Percentiles rank a stretch among this genome's conserved stretches.
Evolutionary conservation across 495 filamentous ascomycete genomes (phyloP).

Genomic region (Xylaria castorea): DNA sequence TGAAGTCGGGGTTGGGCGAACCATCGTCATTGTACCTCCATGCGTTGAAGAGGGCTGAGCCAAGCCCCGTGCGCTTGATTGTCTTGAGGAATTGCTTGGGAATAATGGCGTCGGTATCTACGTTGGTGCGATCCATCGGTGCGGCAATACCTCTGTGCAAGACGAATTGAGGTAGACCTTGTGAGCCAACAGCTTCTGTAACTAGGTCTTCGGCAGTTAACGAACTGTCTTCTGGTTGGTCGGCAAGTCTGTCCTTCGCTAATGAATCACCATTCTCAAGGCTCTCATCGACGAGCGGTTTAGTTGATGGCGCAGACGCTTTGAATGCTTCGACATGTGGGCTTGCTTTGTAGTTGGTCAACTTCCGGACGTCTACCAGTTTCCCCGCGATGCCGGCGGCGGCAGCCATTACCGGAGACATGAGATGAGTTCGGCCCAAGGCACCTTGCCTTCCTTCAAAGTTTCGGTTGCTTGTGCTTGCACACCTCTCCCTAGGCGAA

Average conservation of each 20-base stretch:
- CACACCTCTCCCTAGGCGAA: constrained; percentile 91
- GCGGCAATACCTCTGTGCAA: constrained; percentile 86
- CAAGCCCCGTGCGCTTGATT: constrained; percentile 96
- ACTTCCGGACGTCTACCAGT: constrained; percentile 86
- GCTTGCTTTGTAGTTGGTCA: constrained; percentile 65
- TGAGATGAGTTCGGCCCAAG: constrained; percentile 89
- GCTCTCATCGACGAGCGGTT: constrained; percentile 72
- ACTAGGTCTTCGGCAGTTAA: constrained; percentile 65
- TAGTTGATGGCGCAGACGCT: constrained; percentile 42
- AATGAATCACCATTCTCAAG: constrained; percentile 72
- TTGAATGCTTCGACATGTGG: constrained; percentile 52
- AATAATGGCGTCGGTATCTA: constrained; percentile 98
- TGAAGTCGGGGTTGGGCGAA: constrained; percentile 76
- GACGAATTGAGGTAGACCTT: constrained; percentile 82
- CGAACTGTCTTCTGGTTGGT: constrained; percentile 75
- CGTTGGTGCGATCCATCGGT: constrained; percentile 84
- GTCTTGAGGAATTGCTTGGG: constrained; percentile 99
- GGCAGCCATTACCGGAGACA: constrained; percentile 97
- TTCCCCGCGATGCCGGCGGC: constrained; percentile 89
- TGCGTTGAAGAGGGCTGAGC: constrained; percentile 83
- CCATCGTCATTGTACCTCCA: constrained; percentile 78
- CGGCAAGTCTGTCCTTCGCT: constrained; percentile 74
- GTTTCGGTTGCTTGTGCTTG: constrained; percentile 95
- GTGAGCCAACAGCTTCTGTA: constrained; percentile 56
- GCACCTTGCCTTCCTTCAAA: constrained; percentile 98